Conservation (phyloP, 208 protist genomes). For the Trypanosoma avium region DNA sequence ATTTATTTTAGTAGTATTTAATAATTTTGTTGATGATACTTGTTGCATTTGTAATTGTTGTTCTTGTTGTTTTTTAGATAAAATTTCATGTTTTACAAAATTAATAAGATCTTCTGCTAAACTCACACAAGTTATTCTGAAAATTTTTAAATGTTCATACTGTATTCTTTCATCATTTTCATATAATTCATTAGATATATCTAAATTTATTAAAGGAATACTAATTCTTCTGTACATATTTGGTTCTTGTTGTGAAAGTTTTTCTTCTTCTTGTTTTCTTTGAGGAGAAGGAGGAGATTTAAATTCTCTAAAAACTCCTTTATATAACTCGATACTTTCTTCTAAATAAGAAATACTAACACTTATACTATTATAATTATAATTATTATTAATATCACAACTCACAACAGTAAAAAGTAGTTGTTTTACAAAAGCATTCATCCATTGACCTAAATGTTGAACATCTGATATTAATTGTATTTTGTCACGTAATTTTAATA, state of each 20-base stretch:
- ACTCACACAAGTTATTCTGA: neutral
- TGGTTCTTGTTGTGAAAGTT: neutral
- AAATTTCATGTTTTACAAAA: slow-evolving; percentile 4
- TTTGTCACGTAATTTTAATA: slow-evolving; percentile 2
- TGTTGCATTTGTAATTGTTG: no score
- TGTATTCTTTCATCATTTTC: neutral
- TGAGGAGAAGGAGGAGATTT: neutral
- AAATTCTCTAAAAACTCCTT: neutral
- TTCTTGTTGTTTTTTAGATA: neutral
- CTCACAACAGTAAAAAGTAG: neutral
- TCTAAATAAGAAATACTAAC: neutral
- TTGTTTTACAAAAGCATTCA: slow-evolving; percentile 3
- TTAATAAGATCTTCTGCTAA: slow-evolving; percentile 6
- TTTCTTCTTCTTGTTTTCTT: neutral
- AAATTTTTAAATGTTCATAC: slow-evolving; percentile 3
- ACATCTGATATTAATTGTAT: neutral
- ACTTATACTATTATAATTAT: no score
- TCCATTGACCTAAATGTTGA: neutral
- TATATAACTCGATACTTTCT: neutral
- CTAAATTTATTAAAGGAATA: neutral
- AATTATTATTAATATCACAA: no score
- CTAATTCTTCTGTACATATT: neutral
- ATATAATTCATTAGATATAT: neutral
- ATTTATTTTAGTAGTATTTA: neutral
- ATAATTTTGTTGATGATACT: no score